Evolutionary conservation across 164 flowering plant genomes (phyloP), one percentile per base, ranked within the genome.

Genomic region (Buxus sempervirens): DNA sequence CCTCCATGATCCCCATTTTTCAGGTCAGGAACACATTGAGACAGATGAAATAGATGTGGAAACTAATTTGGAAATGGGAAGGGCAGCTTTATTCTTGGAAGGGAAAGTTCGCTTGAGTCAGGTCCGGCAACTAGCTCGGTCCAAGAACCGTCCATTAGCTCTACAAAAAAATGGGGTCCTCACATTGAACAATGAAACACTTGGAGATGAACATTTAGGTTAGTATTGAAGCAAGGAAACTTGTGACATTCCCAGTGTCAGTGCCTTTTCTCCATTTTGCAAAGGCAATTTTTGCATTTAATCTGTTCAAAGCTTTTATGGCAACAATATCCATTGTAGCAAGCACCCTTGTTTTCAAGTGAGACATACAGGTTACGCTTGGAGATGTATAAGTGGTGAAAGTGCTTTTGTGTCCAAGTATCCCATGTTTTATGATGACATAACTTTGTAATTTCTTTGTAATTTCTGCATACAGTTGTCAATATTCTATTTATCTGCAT

Each of bases 41-140:
- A 69, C 51, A 13, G 65, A 38, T 61, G 60, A 38, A 23, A 51
- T 54, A 36, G 23, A 55, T 18, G 60, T 26, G 42, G 24, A 22
- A 51, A 59, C 20, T 61, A 24, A 54, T 54, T 22, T 54, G 5
- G 36, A 22, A 53, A 65, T 36, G 51, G 65, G 19, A 54, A 53
- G 28, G 23, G 61, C 16, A 12, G 23, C 58, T 18, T 53, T 22
- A 1, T 54, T 23, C 24, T 61, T 54, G 65, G 51, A 54, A 32
- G 72, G 65, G 36, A 69, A 42, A 54, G 54, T 41, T 26, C 66
- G 60, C 54, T 60, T 60, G 60, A 69, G 59, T 59, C 66, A 53
- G 49, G 9, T 69, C 4, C 49, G 65, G 23, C 54, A 38, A 53
- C 49, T 53, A 36, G 65, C 72, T 54, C 61, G 54, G 28, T 21